These are phyloP conservation scores for Craterostigma plantagineum DNA, from an alignment of 257 asterid genomes.

Conservation along the genomic window DNA sequence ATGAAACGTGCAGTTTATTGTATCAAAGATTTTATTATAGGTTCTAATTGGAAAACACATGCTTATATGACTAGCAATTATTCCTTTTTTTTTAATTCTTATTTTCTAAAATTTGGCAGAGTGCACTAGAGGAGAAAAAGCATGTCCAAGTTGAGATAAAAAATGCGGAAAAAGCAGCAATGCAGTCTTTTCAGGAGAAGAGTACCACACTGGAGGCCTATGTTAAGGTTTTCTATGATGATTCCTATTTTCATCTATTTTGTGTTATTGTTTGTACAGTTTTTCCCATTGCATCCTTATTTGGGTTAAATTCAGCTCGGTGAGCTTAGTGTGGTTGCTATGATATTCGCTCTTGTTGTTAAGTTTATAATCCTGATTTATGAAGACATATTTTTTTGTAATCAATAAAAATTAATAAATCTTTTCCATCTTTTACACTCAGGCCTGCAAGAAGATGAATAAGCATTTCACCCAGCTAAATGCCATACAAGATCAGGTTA, in stretches of 20 bases:
- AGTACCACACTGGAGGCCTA: slow-evolving; percentile 49
- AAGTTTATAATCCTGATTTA: slow-evolving; percentile 6
- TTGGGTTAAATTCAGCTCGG: slow-evolving; percentile 2
- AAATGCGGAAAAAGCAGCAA: slow-evolving; percentile 60
- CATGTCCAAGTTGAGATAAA: slow-evolving; percentile 34
- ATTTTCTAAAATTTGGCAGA: slow-evolving; percentile 18
- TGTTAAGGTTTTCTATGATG: slow-evolving; percentile 35
- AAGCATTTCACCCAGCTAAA: slow-evolving; percentile 57
- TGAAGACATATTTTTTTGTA: neutral
- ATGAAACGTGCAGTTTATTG: too few relatives aligned
- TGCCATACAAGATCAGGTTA: slow-evolving; percentile 77
- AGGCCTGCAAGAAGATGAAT: slow-evolving; percentile 72
- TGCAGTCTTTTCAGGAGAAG: slow-evolving; percentile 58
- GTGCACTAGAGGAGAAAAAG: slow-evolving; percentile 61
- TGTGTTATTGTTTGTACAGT: neutral
- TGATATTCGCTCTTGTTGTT: slow-evolving; percentile 2
- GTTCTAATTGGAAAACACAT: neutral
- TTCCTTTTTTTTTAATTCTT: neutral
- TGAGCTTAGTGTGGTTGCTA: neutral
- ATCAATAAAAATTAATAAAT: slow-evolving; percentile 5
- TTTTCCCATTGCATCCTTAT: slow-evolving; percentile 1
- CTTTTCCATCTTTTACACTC: slow-evolving; percentile 13
- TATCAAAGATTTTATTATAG: neutral
- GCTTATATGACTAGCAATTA: slow-evolving; percentile 2
- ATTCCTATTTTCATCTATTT: slow-evolving; percentile 2